Conservation (phyloP, 306 rosid species). For the Citrullus colocynthis region DNA sequence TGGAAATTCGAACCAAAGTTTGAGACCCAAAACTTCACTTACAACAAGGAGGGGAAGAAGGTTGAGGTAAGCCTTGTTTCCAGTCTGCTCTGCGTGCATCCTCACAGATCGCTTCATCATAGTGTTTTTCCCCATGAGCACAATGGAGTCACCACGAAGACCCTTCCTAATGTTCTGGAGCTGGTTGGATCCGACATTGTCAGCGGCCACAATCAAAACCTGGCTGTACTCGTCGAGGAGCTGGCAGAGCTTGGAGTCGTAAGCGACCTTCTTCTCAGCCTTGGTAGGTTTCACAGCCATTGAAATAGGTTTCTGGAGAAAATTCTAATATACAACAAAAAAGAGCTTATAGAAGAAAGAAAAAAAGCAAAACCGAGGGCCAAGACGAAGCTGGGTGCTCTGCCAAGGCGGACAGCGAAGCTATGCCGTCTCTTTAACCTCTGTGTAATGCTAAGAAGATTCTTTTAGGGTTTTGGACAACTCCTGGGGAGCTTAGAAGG, state of each 20-base stretch:
- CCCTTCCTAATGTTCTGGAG: slow-evolving; percentile 74
- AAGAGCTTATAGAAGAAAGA: background rate
- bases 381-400: slow-evolving; percentile 38
- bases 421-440: slow-evolving; percentile 65
- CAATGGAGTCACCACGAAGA: slow-evolving; percentile 71
- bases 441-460: background rate
- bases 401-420: slow-evolving; percentile 66
- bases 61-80: slow-evolving; percentile 45
- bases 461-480: slow-evolving; percentile 11
- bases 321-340: background rate
- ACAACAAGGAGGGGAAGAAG: slow-evolving; percentile 81
- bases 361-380: slow-evolving; percentile 45
- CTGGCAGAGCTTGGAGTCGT: slow-evolving; percentile 62
- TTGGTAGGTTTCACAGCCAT: slow-evolving; percentile 56
- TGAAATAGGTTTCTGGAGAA: background rate
- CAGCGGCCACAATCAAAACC: slow-evolving; percentile 72
- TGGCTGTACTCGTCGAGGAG: slow-evolving; percentile 61
- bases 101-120: slow-evolving; percentile 85
- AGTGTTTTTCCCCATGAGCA: slow-evolving; percentile 96
- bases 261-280: slow-evolving; percentile 65
- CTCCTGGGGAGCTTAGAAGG: slow-evolving; percentile 9
- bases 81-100: slow-evolving; percentile 60
- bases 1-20: no score
- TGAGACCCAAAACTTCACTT: background rate
- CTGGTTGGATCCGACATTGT: slow-evolving; percentile 81